Base-by-base conservation (phyloP, 495 filamentous ascomycete genomes). In the Clohesyomyces aquaticus region DNA sequence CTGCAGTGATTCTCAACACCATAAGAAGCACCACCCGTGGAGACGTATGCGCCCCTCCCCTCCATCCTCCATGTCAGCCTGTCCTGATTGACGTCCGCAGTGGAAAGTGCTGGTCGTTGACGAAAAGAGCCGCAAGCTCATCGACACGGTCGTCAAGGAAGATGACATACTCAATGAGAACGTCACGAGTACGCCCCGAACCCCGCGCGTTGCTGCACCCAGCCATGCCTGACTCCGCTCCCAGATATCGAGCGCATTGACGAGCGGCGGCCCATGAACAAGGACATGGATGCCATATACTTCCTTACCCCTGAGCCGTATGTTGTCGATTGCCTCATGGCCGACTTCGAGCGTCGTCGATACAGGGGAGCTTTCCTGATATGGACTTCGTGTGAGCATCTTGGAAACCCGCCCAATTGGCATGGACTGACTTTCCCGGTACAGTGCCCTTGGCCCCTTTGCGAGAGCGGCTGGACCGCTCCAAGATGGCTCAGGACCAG, bases 71-170 rank as follows among this genome's bases (percentile, higher is more conserved):
- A n/a, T n/a, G n/a, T 27, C 56, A 55, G 38, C 14, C 59, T 55
- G 65, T 69, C 54, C 72, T 66, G 52, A 70, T 67, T 46, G 65
- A 59, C 73, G 59, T 47, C 63, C 54, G n/a, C 73, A 98, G 93
- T 98, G 94, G 94, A 97, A 96, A 82, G 88, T 96, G 67, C 77
- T 98, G 70, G 88, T 98, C 28, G 76, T 95, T 67, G 94, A 98
- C 77, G 86, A 88, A 63, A 78, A 76, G 21, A 90, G 89, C 73
- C 87, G 85, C 72, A 88, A 86, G 72, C 78, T 98, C 66, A 81
- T 98, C 66, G 87, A 94, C 74, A 91, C 88, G 81, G 89, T 90
- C 23, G 84, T 92, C 70, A 92, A 90, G 65, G 89, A 96, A 77
- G 92, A 97, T 81, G 90, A 96, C 73, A 93, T 98, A 57, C 87